Evolutionary conservation across 768 basidiomycete genomes (phyloP).

Genomic region (Tricholoma sp.): DNA sequence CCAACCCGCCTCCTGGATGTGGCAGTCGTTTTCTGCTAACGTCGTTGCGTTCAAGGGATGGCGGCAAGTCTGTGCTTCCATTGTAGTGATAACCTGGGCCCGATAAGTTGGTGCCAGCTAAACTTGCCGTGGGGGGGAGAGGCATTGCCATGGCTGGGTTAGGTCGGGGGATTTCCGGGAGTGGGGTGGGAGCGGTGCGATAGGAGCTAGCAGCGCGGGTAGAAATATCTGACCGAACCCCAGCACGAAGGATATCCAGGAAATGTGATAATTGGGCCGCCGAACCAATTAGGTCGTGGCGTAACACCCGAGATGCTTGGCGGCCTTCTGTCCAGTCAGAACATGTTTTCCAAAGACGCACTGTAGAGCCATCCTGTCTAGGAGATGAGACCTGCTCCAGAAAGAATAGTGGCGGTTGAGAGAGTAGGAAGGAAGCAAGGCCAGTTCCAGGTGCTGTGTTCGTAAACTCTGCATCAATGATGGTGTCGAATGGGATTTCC

Average conservation of each 20-base stretch:
- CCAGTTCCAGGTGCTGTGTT: conserved; percentile 51
- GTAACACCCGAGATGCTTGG: conserved; percentile 60
- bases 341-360: conserved; percentile 56
- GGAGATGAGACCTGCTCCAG: conserved; percentile 42
- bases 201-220: conserved; percentile 33
- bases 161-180: conserved; percentile 34
- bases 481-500: conserved; percentile 68
- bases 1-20: conserved; percentile 6
- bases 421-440: conserved; percentile 58
- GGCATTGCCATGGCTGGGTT: conserved; percentile 34
- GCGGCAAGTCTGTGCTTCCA: conserved; percentile 16
- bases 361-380: conserved; percentile 22
- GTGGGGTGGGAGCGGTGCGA: conserved; percentile 23
- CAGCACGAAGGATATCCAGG: conserved; percentile 39
- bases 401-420: conserved; percentile 65
- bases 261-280: conserved; percentile 55
- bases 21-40: conserved; percentile 23
- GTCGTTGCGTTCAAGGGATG: conserved; percentile 13
- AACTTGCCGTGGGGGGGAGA: conserved; percentile 30
- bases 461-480: conserved; percentile 53
- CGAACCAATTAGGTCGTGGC: conserved; percentile 62
- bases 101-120: conserved; percentile 24
- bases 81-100: conserved; percentile 24
- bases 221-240: conserved; percentile 27
- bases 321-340: conserved; percentile 74